Percentiles rank a stretch among this genome's conserved stretches.
Conservation (phyloP, 805 yeast species). For the Wickerhamiella siamensis region DNA sequence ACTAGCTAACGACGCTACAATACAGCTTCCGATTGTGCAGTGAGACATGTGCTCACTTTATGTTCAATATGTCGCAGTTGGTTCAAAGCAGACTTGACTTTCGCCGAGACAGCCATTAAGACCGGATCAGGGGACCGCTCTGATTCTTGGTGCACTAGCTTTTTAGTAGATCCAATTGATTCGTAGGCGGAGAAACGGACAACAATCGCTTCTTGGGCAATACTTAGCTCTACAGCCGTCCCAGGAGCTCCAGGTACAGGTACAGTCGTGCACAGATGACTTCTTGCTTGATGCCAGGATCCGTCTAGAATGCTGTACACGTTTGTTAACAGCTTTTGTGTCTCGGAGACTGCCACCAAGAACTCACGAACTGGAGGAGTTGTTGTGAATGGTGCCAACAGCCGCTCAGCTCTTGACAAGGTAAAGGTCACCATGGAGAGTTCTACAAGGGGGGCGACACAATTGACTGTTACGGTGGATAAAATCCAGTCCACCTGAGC, state of each 20-base stretch:
- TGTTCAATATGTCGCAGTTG: background rate
- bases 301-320: background rate
- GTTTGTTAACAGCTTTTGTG: background rate
- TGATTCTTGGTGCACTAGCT: background rate
- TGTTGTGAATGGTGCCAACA: background rate
- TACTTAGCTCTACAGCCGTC: background rate
- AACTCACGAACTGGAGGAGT: background rate
- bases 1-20: background rate
- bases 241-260: background rate
- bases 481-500: background rate
- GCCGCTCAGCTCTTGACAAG: background rate
- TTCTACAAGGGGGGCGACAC: background rate
- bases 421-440: background rate
- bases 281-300: background rate
- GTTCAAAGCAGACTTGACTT: background rate
- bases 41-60: background rate
- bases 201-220: background rate
- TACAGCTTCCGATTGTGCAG: too few species aligned
- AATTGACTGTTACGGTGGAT: background rate
- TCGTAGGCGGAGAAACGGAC: background rate
- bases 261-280: background rate
- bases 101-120: background rate
- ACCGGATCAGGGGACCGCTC: conserved; percentile 1
- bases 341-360: background rate
- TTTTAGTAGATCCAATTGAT: background rate